These are phyloP conservation scores for Fusarium domesticum DNA, from an alignment of 2,329 filamentous ascomycete species.

Conservation along the genomic window DNA sequence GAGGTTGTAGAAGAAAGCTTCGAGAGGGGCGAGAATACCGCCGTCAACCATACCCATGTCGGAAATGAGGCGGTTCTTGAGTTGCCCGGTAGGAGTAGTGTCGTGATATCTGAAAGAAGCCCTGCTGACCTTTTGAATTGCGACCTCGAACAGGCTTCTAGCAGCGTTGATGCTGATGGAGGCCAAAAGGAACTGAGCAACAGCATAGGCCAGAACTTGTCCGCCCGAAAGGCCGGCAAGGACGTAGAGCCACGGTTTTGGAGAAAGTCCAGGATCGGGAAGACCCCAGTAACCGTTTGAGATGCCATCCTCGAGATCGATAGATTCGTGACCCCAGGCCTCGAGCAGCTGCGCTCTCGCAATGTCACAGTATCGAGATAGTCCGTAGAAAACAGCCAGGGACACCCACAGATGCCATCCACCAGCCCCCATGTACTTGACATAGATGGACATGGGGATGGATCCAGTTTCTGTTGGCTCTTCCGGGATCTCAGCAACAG, in stretches of 20 bases:
- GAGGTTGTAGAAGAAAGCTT: conserved; percentile 64
- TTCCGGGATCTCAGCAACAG: conserved; percentile 31
- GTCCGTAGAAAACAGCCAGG: conserved; percentile 59
- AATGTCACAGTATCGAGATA: conserved; percentile 64
- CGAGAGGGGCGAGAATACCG: conserved; percentile 73
- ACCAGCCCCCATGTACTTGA: conserved; percentile 81
- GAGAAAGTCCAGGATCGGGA: conserved; percentile 64
- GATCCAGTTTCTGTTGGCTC: conserved; percentile 55
- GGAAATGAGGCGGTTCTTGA: conserved; percentile 90
- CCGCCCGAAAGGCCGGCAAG: conserved; percentile 65
- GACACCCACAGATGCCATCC: conserved; percentile 69
- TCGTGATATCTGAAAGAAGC: conserved; percentile 91
- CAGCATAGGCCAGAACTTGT: conserved; percentile 57
- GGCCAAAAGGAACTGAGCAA: conserved; percentile 66
- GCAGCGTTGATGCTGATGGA: conserved; percentile 78
- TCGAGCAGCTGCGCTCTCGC: conserved; percentile 79
- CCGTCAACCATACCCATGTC: conserved; percentile 90
- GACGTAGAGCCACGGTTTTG: conserved; percentile 70
- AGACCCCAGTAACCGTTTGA: conserved; percentile 31
- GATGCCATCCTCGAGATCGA: conserved; percentile 16
- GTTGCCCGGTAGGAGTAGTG: conserved; percentile 78
- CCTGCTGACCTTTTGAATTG: conserved; percentile 69
- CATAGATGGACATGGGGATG: conserved; percentile 74
- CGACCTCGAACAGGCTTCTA: conserved; percentile 68
- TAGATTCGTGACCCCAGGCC: conserved; percentile 69